Percentiles rank a stretch among this genome's conserved stretches.
Conservation (phyloP, 2,329 filamentous ascomycete species). For the Aspergillus sergii region DNA sequence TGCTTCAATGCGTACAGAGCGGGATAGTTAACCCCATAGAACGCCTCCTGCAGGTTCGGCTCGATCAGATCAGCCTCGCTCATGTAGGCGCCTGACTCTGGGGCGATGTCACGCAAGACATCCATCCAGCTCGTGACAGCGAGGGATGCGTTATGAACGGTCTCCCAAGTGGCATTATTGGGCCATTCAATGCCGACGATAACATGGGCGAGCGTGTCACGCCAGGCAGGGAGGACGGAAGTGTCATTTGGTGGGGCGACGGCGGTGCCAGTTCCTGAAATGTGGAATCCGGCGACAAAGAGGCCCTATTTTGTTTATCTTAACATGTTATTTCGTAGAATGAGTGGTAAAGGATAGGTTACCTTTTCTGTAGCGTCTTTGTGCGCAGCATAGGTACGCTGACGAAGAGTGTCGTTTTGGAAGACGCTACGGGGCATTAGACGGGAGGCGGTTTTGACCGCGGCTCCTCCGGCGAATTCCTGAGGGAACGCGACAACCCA, state of each 20-base stretch:
- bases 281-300: conserved; percentile 26
- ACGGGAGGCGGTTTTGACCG: conserved; percentile 26
- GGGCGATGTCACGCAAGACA: conserved; percentile 20
- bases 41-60: conserved; percentile 43
- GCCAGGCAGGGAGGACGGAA: conserved; percentile 40
- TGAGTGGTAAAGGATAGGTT: neutral
- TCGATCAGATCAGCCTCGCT: conserved; percentile 45
- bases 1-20: conserved; percentile 31
- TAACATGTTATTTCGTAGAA: neutral
- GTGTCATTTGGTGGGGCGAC: conserved; percentile 19
- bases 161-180: conserved; percentile 17
- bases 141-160: conserved; percentile 13
- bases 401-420: conserved; percentile 18
- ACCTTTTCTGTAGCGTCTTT: conserved; percentile 21
- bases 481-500: conserved; percentile 23
- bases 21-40: conserved; percentile 40
- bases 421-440: conserved; percentile 24
- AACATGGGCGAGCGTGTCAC: conserved; percentile 46
- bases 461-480: conserved; percentile 20
- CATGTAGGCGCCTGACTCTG: conserved; percentile 35
- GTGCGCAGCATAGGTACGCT: conserved; percentile 19
- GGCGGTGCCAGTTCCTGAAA: conserved; percentile 23
- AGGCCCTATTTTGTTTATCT: conserved; percentile 14
- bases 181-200: conserved; percentile 32
- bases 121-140: conserved; percentile 26